Base-by-base conservation (phyloP, 345 rosid genomes). In the Lepidium africanum region DNA sequence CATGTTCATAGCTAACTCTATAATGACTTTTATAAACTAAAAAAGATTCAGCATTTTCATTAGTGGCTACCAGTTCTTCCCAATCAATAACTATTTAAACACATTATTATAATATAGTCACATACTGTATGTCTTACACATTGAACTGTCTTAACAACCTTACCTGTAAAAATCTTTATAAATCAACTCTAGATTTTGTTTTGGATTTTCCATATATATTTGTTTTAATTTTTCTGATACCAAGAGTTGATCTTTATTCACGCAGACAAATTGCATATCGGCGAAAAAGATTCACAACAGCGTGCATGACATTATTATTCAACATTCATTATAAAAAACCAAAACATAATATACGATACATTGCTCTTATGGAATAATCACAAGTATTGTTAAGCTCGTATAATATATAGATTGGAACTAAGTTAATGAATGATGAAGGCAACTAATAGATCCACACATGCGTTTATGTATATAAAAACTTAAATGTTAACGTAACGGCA, bases 291-390 rank as follows among this genome's bases (percentile, higher is more conserved):
- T 67, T 54, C 57, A 41, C 1, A 51, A 66, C 72, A 59, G 73
- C 72, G 62, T 64, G 71, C 76, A 65, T 73, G 67, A 58, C 77
- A 73, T 73, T 51, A 73, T 73, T 73, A 49, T n/a, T 49, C 53
- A 50, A 10, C 49, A 59, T 40, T 59, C 33, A 40, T 23, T 59
- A 14, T 23, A 0, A 23, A 23, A 47, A 56, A 56, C 39, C 40
- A 58, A 14, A 32, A 8, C 15, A 21, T 47, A 38, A 10, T 56
- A 65, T 57, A 51, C 23, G 55, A 58, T 65, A 58, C 77, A 66
- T 42, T 59, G 62, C 72, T 66, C 72, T 42, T 66, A 55, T 35
- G 62, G 36, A 39, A 14, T 30, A 49, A 40, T 65, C 59, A 48
- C 49, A 72, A 65, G 40, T 43, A 59, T 50, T 42, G 41, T 41